Base-by-base conservation (phyloP, 2,329 filamentous ascomycete species). In the Alternaria sp. region DNA sequence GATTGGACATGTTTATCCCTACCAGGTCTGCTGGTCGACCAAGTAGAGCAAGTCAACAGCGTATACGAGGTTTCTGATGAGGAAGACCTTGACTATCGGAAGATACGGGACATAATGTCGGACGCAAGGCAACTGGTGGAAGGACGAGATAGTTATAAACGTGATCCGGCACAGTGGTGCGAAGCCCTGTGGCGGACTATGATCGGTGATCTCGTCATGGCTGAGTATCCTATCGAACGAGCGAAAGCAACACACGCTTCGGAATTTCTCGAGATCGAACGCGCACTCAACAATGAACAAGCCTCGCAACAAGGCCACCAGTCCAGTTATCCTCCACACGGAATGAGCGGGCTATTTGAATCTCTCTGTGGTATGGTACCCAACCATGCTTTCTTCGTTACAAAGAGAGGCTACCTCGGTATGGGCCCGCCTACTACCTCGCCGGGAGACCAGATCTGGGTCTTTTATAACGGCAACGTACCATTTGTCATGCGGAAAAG, bases 201-300 rank as follows among this genome's bases (percentile, higher is more conserved):
- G n/a, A 62, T 6, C 2, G 36, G 7, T n/a, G 26, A 1, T 43
- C 36, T 40, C 36, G 36, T 40, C 36, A 40, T 40, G 64, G 54
- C 52, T 13, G 66, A 69, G 21, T 54, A 55, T 5, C 68, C 66
- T 1, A 11, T 70, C 6, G 51, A 59, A 19, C 40, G 64, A 19
- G 57, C 55, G 6, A 50, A 51, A 21, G 26, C 40, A 2, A 13
- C 9, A 13, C 46, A 52, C 46, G 46, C 36, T 40, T 40, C 36
- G 36, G 36, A 40, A 17, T 52, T 15, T 30, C 49, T 23, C 19
- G 25, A 26, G 25, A 49, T 49, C 45, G 25, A 49, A 49, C 25
- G 45, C 25, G 15, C 11, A 23, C 45, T 52, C n/a, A 47, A 44
- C 26, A 40, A 40, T 17, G n/a, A 40, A 40, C 0, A 17, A 17